Percentiles rank a stretch among this genome's conserved stretches.
Evolutionary conservation across 495 filamentous ascomycete species (phyloP).

Genomic region (Filosporella fistucella): DNA sequence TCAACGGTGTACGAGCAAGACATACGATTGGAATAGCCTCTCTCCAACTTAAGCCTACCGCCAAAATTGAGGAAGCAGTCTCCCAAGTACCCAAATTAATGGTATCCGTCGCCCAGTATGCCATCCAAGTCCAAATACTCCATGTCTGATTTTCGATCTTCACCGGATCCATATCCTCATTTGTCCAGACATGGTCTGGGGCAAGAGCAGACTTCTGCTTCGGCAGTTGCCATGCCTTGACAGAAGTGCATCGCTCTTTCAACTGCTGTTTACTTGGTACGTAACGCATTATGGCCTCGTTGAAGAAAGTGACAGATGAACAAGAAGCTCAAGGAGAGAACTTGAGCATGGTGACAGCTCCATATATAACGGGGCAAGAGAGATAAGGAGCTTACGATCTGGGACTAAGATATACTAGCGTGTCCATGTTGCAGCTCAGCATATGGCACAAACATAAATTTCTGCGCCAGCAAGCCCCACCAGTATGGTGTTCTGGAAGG

Average conservation of each 20-base stretch:
- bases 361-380: no score
- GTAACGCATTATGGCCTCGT: constrained; percentile 14
- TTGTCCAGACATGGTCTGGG: constrained; percentile 44
- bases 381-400: no score
- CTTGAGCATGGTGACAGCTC: no score
- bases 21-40: constrained; percentile 51
- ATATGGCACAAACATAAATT: no score
- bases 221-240: constrained; percentile 41
- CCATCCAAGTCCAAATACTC: constrained; percentile 40
- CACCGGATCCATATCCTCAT: constrained; percentile 39
- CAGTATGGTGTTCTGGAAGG: no score
- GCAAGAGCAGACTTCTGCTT: constrained; percentile 44
- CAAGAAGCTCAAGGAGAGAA: no score
- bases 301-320: no score
- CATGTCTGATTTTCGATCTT: constrained; percentile 44
- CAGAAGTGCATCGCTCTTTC: constrained; percentile 32
- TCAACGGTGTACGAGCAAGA: neutral
- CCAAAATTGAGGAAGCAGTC: constrained; percentile 53
- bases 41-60: constrained; percentile 58
- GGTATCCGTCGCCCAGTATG: constrained; percentile 62
- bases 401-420: no score
- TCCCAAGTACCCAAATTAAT: constrained; percentile 61
- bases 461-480: no score
- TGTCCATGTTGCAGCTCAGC: no score
- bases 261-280: constrained; percentile 23